A percentile compares a stretch with the other conserved stretches of the same genome.
These are phyloP conservation scores for Eutypa lata DNA, from an alignment of 2,329 filamentous ascomycete species.

Conservation along the genomic window DNA sequence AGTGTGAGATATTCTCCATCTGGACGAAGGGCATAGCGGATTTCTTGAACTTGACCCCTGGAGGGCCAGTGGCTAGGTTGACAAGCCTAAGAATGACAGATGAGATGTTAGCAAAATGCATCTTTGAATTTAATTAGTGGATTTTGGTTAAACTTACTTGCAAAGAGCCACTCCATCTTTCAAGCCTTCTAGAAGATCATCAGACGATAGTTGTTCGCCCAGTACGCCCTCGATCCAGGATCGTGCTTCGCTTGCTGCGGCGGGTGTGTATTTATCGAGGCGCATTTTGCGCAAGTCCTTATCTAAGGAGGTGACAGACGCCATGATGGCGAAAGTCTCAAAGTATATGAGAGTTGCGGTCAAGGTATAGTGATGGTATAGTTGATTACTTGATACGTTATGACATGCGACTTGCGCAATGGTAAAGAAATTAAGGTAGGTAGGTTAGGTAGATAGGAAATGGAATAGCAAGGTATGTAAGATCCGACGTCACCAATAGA, in stretches of 20 bases:
- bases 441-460: no score
- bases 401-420: not conserved
- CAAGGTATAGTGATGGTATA: not conserved
- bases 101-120: constrained; percentile 17
- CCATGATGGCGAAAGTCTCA: no score
- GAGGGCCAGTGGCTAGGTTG: constrained; percentile 73
- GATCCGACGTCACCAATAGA: no score
- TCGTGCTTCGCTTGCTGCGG: constrained; percentile 80
- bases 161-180: constrained; percentile 92
- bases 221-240: constrained; percentile 82
- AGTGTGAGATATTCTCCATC: constrained; percentile 99
- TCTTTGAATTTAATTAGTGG: not conserved
- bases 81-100: constrained; percentile 64
- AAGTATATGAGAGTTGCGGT: no score
- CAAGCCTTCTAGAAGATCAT: constrained; percentile 79
- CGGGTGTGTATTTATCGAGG: constrained; percentile 87
- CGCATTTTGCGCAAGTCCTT: constrained; percentile 93
- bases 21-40: constrained; percentile 97
- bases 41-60: constrained; percentile 83
- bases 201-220: constrained; percentile 66
- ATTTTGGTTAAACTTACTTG: constrained; percentile 59
- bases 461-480: no score
- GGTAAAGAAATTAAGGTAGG: no score
- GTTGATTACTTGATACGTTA: constrained; percentile 1
- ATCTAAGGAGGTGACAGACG: constrained; percentile 88